These are phyloP conservation scores for Cryptococcus neoformans DNA, from an alignment of 1,284 basidiomycete species.

Conservation along the genomic window DNA sequence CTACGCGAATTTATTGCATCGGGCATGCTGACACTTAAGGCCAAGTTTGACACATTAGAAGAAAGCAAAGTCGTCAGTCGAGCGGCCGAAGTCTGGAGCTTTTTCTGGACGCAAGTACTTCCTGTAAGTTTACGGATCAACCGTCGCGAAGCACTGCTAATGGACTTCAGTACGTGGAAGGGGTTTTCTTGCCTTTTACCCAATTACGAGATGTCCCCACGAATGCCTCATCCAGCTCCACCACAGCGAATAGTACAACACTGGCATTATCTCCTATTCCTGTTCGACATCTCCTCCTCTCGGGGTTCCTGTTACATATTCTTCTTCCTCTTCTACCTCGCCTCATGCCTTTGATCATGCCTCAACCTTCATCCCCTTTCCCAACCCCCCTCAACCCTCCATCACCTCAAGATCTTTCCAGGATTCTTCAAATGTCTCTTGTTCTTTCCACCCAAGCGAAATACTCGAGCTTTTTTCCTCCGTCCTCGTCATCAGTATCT, in stretches of 20 bases:
- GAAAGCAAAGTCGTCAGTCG: slow-evolving; percentile 64
- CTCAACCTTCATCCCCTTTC: neutral
- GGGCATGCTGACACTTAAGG: slow-evolving; percentile 88
- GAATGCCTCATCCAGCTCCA: slow-evolving; percentile 8
- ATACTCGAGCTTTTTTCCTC: slow-evolving; percentile 37
- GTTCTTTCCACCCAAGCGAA: slow-evolving; percentile 48
- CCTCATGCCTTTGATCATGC: slow-evolving; percentile 28
- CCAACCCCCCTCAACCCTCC: slow-evolving; percentile 8
- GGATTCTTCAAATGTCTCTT: slow-evolving; percentile 47
- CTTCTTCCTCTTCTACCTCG: slow-evolving; percentile 45
- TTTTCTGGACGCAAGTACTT: slow-evolving; percentile 90
- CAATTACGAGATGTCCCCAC: slow-evolving; percentile 37
- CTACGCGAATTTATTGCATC: slow-evolving; percentile 75
- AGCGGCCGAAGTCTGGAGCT: slow-evolving; percentile 84
- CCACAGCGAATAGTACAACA: slow-evolving; percentile 6
- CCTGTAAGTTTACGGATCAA: slow-evolving; percentile 51
- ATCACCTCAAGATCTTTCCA: slow-evolving; percentile 29
- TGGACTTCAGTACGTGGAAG: slow-evolving; percentile 45
- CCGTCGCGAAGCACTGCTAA: too few relatives aligned
- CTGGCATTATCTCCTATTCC: slow-evolving; percentile 27
- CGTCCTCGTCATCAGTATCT: slow-evolving; percentile 6
- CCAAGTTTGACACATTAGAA: slow-evolving; percentile 67
- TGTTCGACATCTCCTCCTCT: slow-evolving; percentile 46
- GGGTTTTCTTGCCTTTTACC: slow-evolving; percentile 50
- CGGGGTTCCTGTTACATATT: slow-evolving; percentile 48